phyloP scores from a whole-genome alignment of 345 rosid species.

The Eucalyptus coolabah region DNA sequence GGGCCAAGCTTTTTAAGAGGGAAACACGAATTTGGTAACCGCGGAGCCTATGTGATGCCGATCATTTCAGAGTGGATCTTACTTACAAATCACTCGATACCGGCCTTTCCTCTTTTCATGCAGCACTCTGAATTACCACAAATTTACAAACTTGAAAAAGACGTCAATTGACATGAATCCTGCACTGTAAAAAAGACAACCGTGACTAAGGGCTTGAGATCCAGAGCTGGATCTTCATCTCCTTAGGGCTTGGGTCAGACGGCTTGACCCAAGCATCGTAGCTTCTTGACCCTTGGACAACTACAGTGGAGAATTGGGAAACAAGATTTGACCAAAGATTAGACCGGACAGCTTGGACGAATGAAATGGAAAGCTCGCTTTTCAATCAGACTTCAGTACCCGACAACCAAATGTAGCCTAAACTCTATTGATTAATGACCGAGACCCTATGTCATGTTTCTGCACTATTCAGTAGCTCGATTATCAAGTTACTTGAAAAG shows the following conservation, averaged over 20 bases:
- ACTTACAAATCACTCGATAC: neutral
- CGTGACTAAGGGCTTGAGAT: neutral
- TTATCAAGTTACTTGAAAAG: neutral
- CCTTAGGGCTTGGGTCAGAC: neutral
- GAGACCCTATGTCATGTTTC: neutral
- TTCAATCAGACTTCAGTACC: neutral
- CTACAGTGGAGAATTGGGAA: neutral
- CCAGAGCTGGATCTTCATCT: neutral
- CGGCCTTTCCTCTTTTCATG: neutral
- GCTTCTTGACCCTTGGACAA: neutral
- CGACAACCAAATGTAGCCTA: no score
- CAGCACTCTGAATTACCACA: neutral
- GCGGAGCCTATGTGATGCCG: neutral
- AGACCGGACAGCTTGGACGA: neutral
- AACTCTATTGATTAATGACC: neutral
- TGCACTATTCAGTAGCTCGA: neutral
- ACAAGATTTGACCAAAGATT: neutral
- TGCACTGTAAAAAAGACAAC: neutral
- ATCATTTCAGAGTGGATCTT: neutral
- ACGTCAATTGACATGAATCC: no score
- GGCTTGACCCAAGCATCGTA: neutral
- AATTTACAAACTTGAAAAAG: neutral
- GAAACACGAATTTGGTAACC: rapidly evolving
- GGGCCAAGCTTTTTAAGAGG: neutral
- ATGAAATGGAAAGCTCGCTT: neutral